phyloP scores from a whole-genome alignment of 345 rosid species.

The Euclidium syriacum region DNA sequence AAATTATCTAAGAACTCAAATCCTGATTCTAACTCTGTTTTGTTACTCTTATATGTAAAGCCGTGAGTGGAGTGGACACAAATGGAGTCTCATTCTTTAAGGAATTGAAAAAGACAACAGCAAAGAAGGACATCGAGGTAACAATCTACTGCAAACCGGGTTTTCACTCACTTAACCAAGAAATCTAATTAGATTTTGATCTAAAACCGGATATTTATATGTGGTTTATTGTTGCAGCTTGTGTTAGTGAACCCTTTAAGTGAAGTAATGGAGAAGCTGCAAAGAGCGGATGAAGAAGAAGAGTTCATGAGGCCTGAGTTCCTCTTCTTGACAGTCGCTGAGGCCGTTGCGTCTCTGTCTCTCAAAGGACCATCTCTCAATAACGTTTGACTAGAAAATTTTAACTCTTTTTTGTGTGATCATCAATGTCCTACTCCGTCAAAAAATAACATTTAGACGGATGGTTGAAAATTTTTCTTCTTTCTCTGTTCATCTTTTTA shows the following conservation, averaged over 20 bases:
- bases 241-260: slow-evolving; percentile 88
- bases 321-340: slow-evolving; percentile 78
- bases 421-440: too few species aligned
- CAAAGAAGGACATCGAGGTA: slow-evolving; percentile 55
- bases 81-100: slow-evolving; percentile 64
- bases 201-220: not conserved
- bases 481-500: not conserved
- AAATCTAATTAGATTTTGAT: not conserved
- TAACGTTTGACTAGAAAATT: slow-evolving; percentile 28
- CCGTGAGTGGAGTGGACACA: slow-evolving; percentile 80
- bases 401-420: not conserved
- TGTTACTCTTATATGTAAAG: slow-evolving; percentile 29
- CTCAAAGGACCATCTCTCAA: slow-evolving; percentile 46
- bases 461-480: not conserved
- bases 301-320: slow-evolving; percentile 46
- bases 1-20: not conserved
- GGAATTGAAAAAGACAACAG: slow-evolving; percentile 60
- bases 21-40: not conserved
- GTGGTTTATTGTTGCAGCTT: slow-evolving; percentile 64
- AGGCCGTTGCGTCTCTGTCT: slow-evolving; percentile 77
- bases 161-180: not conserved
- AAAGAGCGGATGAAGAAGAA: slow-evolving; percentile 46
- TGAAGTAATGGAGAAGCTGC: slow-evolving; percentile 81
- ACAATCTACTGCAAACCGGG: not conserved
- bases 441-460: not conserved